A percentile compares a stretch with the other conserved stretches of the same genome.
Evolutionary conservation across 148 eudicot genomes (phyloP).

Genomic region (Rhododendron molle): DNA sequence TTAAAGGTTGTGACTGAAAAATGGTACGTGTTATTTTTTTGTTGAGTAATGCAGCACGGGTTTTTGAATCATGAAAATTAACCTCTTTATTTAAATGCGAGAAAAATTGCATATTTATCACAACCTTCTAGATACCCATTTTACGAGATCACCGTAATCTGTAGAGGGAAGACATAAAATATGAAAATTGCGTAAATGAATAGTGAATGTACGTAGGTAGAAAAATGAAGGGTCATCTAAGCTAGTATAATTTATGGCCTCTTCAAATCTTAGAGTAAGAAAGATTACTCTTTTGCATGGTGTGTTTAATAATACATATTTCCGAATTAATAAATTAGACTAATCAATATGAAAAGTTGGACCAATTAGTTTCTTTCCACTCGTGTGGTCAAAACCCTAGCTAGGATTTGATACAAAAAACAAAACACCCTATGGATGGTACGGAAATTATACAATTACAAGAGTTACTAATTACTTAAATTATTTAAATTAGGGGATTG

Average conservation of each 20-base stretch:
- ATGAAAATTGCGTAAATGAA: background rate
- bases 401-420: background rate
- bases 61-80: background rate
- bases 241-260: background rate
- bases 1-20: background rate
- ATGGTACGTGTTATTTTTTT: background rate
- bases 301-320: background rate
- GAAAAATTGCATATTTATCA: background rate
- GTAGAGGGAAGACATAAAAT: background rate
- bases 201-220: too few relatives aligned
- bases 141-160: background rate
- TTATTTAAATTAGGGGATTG: slow-evolving; percentile 4
- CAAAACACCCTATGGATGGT: background rate
- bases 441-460: background rate
- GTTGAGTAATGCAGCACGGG: background rate
- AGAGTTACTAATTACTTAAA: background rate
- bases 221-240: background rate
- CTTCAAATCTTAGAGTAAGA: background rate
- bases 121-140: background rate
- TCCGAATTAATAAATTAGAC: background rate
- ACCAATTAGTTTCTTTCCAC: slow-evolving; percentile 8
- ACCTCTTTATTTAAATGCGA: background rate
- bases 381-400: slow-evolving; percentile 16
- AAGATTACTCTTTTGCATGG: background rate
- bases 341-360: background rate